Percentiles rank a stretch among this genome's conserved stretches.
Conservation (phyloP, 192 early-diverging fungal species). For the Coemansia sp. region DNA sequence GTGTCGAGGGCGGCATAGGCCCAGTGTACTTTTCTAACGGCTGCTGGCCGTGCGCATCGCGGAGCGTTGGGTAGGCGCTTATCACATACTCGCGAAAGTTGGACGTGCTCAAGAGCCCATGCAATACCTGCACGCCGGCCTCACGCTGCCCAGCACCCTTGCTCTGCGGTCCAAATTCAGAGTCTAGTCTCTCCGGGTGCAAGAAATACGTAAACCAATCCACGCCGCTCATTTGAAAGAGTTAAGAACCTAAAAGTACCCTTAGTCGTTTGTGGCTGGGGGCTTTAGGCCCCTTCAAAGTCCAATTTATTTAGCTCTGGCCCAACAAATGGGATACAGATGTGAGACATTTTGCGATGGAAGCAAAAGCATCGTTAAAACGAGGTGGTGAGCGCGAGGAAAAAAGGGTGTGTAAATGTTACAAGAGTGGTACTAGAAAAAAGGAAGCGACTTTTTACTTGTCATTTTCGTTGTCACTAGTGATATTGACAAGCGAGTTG, state of each 20-base stretch:
- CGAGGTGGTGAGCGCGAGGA: background rate
- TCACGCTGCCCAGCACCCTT: constrained; percentile 1
- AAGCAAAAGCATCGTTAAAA: background rate
- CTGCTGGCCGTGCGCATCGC: constrained; percentile 10
- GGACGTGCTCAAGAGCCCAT: constrained; percentile 28
- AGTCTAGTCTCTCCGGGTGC: constrained; percentile 29
- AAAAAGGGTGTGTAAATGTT: constrained; percentile 1
- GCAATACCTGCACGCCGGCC: constrained; percentile 20
- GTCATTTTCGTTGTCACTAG: constrained; percentile 8
- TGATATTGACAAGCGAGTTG: background rate
- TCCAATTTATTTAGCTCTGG: no score
- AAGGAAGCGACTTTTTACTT: background rate
- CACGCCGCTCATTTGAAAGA: constrained; percentile 9
- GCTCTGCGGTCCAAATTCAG: constrained; percentile 19
- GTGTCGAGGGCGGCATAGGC: constrained; percentile 40
- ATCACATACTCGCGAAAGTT: constrained; percentile 40
- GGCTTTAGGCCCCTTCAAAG: no score
- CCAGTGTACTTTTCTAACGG: constrained; percentile 9
- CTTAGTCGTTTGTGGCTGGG: no score
- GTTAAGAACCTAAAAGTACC: background rate
- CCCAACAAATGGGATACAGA: no score
- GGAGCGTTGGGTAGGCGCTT: constrained; percentile 35
- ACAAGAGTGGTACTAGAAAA: background rate
- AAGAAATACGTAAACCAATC: constrained; percentile 48
- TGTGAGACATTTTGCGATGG: no score